Evolutionary conservation across 306 rosid species (phyloP), one percentile per base, ranked within the genome.

Genomic region (Myrica gale): DNA sequence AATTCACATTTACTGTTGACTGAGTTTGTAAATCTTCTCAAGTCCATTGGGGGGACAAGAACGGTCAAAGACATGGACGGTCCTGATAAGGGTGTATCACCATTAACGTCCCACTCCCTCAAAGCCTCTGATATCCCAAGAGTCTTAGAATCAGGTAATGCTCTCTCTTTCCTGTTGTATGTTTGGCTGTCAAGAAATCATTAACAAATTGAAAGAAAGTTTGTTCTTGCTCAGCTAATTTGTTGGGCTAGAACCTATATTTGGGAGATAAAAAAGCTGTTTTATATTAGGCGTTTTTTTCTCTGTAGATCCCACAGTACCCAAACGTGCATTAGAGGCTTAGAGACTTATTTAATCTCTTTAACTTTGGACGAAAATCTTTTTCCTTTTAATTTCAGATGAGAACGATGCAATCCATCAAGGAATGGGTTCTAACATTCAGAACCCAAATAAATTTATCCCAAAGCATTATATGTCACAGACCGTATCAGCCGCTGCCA

Each of bases 401-500:
- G 81, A 69, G 76, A 83, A 78, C 19, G 80, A 78, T 61, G 66
- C 42, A n/a, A 83, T 71, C 54, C 60, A 77, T 61, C 76, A 52
- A 68, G 79, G 58, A 78, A 7, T 62, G 46, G 60, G 55, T 1
- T 66, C 70, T 73, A 71, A 51, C 70, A 62, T 60, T 73, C 50
- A 11, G 32, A 77, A 15, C 61, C 71, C 47, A 21, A 76, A 63
- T 73, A 84, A 78, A 78, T 17, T 74, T 11, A 69, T 44, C 58
- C 15, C 72, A 23, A 83, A 83, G 76, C 51, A 76, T 68, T 80
- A 83, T 76, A 83, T 76, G 87, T 72, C 74, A 2, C 51, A 79
- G 15, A 83, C 84, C n/a, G 68, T 76, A 19, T 79, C 82, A 3
- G 87, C 87, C 51, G 74, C 81, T 68, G 76, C 74, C n/a, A 83